Evolutionary conservation across 2,329 filamentous ascomycete genomes (phyloP), one percentile per base, ranked within the genome.

Genomic region (Waltergamsia citrina): DNA sequence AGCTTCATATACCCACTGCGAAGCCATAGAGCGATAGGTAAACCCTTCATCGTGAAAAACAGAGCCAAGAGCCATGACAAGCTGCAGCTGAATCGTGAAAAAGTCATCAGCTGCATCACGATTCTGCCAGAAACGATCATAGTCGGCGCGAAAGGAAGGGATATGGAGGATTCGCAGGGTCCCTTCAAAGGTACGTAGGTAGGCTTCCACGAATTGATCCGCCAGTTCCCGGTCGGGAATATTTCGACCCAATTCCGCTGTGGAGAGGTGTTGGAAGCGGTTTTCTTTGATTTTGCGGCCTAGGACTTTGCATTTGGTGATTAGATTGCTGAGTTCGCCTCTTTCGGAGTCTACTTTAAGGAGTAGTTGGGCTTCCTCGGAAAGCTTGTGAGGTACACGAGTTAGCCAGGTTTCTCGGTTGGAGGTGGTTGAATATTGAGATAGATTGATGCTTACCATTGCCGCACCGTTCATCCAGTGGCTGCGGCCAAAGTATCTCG

Each of bases 101-200:
- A 54, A 50, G 12, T 54, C 46, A 20, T 57, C 64, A 3, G 59
- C 53, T 0, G 52, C 51, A 43, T 0, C 28, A 5, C 62, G 59
- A 12, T 60, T 57, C 21, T 59, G 50, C 67, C 67, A 73, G 47
- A 67, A 69, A 3, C 49, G 44, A 8, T 60, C 57, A 42, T 78
- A 80, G 21, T 74, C 67, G 9, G 56, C 56, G 29, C 60, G 55
- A 40, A 81, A 79, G 0, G 65, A 67, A 0, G 74, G 74, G 1
- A 71, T 48, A 46, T 81, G 69, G 7, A 81, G 38, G 17, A 81
- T 60, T 3, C 76, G 64, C 40, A 71, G 63, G 12, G 71, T 65
- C 2, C 68, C 66, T 43, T 79, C 74, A 27, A 72, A 64, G 1
- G 67, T 68, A 31, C 69, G 57, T 14, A 81, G 52, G 52, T 78